Conservation (phyloP, 176 grass and related monocot genomes). For the Bonia amplexicaulis region DNA sequence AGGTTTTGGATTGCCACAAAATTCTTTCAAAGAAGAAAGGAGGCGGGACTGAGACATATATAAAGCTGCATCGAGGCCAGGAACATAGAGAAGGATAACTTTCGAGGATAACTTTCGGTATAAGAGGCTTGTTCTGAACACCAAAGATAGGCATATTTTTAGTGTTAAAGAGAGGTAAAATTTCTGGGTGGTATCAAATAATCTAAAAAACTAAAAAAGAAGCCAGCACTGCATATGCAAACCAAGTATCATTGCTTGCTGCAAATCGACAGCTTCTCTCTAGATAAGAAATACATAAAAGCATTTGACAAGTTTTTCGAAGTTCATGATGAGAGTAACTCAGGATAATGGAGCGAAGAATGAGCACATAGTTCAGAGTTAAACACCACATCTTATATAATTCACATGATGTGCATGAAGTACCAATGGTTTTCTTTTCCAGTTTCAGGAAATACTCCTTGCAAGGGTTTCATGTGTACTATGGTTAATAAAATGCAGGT, state of each 20-base stretch:
- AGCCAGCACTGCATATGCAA: neutral
- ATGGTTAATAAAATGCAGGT: neutral
- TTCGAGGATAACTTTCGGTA: slow-evolving; percentile 80
- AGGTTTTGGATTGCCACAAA: slow-evolving; percentile 86
- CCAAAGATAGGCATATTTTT: neutral
- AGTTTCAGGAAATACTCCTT: neutral
- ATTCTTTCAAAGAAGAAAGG: slow-evolving; percentile 70
- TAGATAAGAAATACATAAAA: neutral
- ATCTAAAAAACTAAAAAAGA: neutral
- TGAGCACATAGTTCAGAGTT: neutral
- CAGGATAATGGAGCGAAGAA: neutral
- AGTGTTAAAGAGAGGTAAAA: neutral
- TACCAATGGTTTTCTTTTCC: neutral
- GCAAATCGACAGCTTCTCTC: neutral
- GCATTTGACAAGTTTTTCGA: neutral
- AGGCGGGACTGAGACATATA: slow-evolving; percentile 61
- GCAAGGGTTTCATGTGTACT: neutral
- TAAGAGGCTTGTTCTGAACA: slow-evolving; percentile 93
- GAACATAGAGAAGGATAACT: slow-evolving; percentile 79
- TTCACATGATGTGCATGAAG: neutral
- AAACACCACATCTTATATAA: neutral
- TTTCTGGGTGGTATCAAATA: slow-evolving; percentile 10
- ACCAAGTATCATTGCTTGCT: neutral
- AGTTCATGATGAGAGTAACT: neutral
- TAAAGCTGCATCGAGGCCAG: slow-evolving; percentile 87